Evolutionary conservation across 2,329 filamentous ascomycete genomes (phyloP), one percentile per base, ranked within the genome.

Genomic region (Talaromyces sp.): DNA sequence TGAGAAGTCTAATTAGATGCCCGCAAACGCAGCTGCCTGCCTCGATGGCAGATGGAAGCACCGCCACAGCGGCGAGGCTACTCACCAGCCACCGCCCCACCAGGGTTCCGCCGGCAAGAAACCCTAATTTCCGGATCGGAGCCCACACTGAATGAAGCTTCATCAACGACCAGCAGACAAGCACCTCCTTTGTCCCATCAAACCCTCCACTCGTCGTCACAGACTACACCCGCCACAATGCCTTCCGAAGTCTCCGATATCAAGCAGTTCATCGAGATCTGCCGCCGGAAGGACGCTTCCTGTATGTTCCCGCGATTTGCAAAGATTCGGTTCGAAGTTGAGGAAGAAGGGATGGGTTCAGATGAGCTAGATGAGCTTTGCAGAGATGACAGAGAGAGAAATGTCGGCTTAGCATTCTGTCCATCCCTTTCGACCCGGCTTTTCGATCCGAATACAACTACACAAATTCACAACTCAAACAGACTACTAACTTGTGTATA

Each of bases 211-310:
- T 62, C 24, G 17, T 13, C 49, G 49, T n/a, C 49, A 52, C 49
- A 29, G 24, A 29, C 49, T 50, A 32, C 3, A 55, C 14, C 83
- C 81, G 82, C 82, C 90, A 96, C 84, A 82, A 99, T 99, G 95
- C 93, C 95, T 88, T 86, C 87, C 78, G 92, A 98, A 90, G 89
- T 97, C 81, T 90, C 88, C 79, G 95, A 98, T 80, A 98, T 98
- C 87, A 98, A 99, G 79, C 80, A 96, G 87, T 99, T 99, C 91
- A 96, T 99, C 82, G 95, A 98, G 89, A 96, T 99, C 87, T 96
- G 91, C 89, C 90, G 93, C 83, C 90, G 95, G 81, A 96, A 96
- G 86, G 96, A 99, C 88, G 95, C 95, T 80, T 96, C 90, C 79
- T 96, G 95, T 99, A 90, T 77, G 92, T 93, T 63, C 32, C 53